Base-by-base conservation (phyloP, 2,329 filamentous ascomycete species). In the Microdochium bolleyi region DNA sequence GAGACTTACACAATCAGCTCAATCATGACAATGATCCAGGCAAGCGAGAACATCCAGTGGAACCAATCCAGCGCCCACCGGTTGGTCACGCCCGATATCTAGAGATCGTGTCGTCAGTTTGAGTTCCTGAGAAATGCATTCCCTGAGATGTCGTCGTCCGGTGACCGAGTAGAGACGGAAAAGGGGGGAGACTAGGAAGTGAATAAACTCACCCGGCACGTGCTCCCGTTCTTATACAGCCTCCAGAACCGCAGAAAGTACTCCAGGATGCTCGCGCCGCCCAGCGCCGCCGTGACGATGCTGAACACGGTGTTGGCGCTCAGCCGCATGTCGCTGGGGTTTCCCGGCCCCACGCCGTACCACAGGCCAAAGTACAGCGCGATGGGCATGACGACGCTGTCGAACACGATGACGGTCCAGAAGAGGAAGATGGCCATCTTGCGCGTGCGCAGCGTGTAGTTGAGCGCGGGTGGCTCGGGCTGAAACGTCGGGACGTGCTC, bases 331-430 rank as follows among this genome's bases (percentile, higher is more conserved):
- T 67, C 51, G 67, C 67, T 51, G 75, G 64, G 25, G 68, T 55
- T 56, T 19, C 56, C 56, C 14, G 56, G 41, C 24, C 56, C 56
- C 25, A 52, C 51, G 54, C 70, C 72, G 57, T 83, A 83, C 77
- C 78, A 82, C 48, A 84, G 69, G 48, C 75, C 72, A 70, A 80
- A 85, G 67, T 84, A 84, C 5, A 84, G 69, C 3, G 71, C 74
- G 54, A 84, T 72, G 22, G 82, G 82, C 65, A 82, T 78, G 53
- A 71, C 75, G 53, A 82, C 69, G 49, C 75, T 78, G 66, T 84
- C 81, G 53, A 84, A 61, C 14, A 84, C 61, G 53, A 84, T 81
- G 37, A 84, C 62, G 1, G 68, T 69, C 81, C 81, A 84, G 68
- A 84, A 84, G 55, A 79, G 66, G 48, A 74, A 68, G 55, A 84